Evolutionary conservation across 768 basidiomycete genomes (phyloP).

Genomic region (Mycena rebaudengoi): DNA sequence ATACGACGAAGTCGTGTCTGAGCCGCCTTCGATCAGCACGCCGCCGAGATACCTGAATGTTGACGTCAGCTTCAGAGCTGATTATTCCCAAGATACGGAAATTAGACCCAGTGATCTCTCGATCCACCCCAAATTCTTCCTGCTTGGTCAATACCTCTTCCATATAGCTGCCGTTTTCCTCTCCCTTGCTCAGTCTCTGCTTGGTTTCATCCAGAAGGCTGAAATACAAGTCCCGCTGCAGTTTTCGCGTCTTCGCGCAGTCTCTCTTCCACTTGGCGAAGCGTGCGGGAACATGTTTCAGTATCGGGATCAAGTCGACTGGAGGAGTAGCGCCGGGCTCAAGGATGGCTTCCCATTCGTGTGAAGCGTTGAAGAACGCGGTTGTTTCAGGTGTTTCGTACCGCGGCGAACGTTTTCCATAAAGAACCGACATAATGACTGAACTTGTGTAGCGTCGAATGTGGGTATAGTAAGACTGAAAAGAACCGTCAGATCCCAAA

Average conservation of each 20-base stretch:
- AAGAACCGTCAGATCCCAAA: neutral
- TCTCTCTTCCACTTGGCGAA: slow-evolving; percentile 42
- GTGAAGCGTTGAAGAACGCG: slow-evolving; percentile 34
- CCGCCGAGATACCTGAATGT: slow-evolving; percentile 39
- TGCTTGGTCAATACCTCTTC: slow-evolving; percentile 34
- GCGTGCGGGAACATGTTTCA: no score
- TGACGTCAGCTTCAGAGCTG: neutral
- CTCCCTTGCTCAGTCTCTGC: slow-evolving; percentile 33
- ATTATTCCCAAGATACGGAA: no score
- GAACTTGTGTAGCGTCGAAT: no score
- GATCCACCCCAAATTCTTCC: neutral
- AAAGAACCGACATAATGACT: no score
- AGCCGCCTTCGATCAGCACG: slow-evolving; percentile 27
- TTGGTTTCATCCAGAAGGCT: no score
- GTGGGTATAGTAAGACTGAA: no score
- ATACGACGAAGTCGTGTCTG: no score
- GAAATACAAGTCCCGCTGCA: slow-evolving; percentile 36
- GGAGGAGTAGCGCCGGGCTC: slow-evolving; percentile 44
- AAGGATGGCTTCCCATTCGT: slow-evolving; percentile 33
- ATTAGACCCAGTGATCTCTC: no score
- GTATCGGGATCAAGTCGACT: slow-evolving; percentile 41
- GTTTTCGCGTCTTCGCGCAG: slow-evolving; percentile 25
- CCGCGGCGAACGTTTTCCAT: no score
- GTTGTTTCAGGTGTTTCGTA: no score
- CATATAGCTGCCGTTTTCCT: slow-evolving; percentile 39